Evolutionary conservation across 495 filamentous ascomycete species (phyloP).

Genomic region (Penicillium cataractarum): DNA sequence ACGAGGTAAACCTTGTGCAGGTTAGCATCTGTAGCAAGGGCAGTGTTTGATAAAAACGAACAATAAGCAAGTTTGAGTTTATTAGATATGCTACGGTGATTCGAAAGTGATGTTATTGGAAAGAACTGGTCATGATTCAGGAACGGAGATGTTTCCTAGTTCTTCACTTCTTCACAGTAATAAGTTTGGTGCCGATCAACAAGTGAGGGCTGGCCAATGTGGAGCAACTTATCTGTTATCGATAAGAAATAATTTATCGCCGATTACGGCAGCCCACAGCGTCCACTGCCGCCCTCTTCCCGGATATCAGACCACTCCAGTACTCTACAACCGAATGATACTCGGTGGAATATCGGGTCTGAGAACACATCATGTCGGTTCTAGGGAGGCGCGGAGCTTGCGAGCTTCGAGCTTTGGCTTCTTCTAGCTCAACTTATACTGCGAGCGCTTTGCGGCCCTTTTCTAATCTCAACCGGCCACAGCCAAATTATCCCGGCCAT

Average conservation of each 20-base stretch:
- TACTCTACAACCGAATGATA: background rate
- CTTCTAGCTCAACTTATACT: constrained; percentile 8
- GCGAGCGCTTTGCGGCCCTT: constrained; percentile 50
- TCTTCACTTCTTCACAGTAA: background rate
- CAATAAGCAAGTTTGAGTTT: background rate
- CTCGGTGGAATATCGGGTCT: constrained; percentile 1
- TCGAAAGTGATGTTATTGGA: background rate
- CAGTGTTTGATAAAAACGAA: constrained; percentile 1
- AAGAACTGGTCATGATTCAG: background rate
- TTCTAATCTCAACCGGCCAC: constrained; percentile 79
- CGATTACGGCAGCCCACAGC: constrained; percentile 28
- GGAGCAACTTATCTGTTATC: constrained; percentile 21
- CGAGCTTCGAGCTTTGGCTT: constrained; percentile 24
- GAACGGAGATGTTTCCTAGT: background rate
- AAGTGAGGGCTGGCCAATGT: constrained; percentile 4
- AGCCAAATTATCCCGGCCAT: constrained; percentile 79
- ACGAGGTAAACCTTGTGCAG: background rate
- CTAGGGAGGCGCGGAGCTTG: constrained; percentile 31
- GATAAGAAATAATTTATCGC: constrained; percentile 32
- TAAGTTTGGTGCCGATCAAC: constrained; percentile 9
- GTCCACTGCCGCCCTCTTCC: constrained; percentile 26
- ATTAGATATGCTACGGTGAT: background rate
- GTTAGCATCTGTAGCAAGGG: constrained; percentile 9
- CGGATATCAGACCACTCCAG: constrained; percentile 35
- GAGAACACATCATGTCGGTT: constrained; percentile 36